Evolutionary conservation across 176 grass and related monocot genomes (phyloP).

Genomic region (Ampelocalamus luodianensis): DNA sequence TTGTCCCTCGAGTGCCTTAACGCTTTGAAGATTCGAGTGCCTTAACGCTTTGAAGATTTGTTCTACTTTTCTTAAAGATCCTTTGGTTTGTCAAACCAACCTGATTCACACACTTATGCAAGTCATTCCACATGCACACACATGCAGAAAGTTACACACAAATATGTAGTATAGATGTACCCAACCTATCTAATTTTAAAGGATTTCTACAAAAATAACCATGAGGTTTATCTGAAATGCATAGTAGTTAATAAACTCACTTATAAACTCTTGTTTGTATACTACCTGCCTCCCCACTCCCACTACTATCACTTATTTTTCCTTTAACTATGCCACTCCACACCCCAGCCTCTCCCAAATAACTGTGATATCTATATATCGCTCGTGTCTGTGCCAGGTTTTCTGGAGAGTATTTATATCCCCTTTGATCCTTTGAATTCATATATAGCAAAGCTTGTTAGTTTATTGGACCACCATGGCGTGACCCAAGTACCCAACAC

Average conservation of each 20-base stretch:
- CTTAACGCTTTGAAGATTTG: background rate
- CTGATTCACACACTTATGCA: background rate
- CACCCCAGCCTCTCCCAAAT: conserved; percentile 25
- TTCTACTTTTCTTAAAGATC: background rate
- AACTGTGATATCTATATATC: conserved; percentile 37
- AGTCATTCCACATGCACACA: background rate
- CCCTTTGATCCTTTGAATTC: conserved; percentile 39
- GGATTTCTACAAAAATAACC: background rate
- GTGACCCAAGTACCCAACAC: background rate
- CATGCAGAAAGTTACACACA: background rate
- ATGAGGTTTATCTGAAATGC: background rate
- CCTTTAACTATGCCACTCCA: background rate
- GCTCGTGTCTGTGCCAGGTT: conserved; percentile 24
- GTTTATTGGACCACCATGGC: background rate
- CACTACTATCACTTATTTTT: background rate
- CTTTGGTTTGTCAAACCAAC: conserved; percentile 15
- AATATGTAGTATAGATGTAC: background rate
- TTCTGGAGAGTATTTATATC: conserved; percentile 25
- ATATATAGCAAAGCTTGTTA: conserved; percentile 22
- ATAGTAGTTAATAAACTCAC: background rate
- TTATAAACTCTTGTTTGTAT: background rate
- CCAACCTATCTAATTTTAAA: background rate
- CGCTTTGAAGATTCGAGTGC: too few species aligned
- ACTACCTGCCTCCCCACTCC: background rate
- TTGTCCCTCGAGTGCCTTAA: too few species aligned